Conservation (phyloP, 1,139 yeast genomes). For the Geotrichum macrosporum region DNA sequence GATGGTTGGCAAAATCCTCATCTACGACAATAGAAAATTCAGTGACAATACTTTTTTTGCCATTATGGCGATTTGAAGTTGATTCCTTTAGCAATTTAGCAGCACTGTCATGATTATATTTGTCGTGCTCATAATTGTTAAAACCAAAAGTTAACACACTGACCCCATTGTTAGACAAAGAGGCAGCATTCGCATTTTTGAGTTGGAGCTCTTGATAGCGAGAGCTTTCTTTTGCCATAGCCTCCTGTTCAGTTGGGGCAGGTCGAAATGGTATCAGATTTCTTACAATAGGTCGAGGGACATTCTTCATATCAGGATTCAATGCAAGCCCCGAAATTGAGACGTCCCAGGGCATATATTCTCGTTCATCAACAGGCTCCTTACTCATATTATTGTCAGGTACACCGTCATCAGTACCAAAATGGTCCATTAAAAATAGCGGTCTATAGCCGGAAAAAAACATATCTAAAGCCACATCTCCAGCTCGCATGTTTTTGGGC, state of each 20-base stretch:
- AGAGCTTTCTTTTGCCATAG: constrained; percentile 16
- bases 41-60: constrained; percentile 3
- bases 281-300: constrained; percentile 26
- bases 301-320: constrained; percentile 26
- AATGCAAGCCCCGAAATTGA: constrained; percentile 24
- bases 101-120: not conserved
- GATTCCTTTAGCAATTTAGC: not conserved
- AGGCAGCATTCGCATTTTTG: not conserved
- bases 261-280: constrained; percentile 23
- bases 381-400: not conserved
- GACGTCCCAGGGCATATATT: constrained; percentile 25
- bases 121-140: constrained; percentile 1
- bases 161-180: constrained; percentile 6
- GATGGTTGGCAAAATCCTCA: constrained; percentile 12
- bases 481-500: constrained; percentile 11
- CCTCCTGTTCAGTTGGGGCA: constrained; percentile 18
- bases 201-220: constrained; percentile 11
- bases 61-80: not conserved
- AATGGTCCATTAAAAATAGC: constrained; percentile 27
- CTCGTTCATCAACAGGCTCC: constrained; percentile 13
- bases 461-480: constrained; percentile 29
- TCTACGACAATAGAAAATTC: constrained; percentile 13
- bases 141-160: constrained; percentile 14
- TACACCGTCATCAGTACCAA: not conserved
- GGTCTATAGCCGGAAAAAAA: constrained; percentile 36